Base-by-base conservation (phyloP, 352 stramenopile species). In the Globisporangium yorkense region DNA sequence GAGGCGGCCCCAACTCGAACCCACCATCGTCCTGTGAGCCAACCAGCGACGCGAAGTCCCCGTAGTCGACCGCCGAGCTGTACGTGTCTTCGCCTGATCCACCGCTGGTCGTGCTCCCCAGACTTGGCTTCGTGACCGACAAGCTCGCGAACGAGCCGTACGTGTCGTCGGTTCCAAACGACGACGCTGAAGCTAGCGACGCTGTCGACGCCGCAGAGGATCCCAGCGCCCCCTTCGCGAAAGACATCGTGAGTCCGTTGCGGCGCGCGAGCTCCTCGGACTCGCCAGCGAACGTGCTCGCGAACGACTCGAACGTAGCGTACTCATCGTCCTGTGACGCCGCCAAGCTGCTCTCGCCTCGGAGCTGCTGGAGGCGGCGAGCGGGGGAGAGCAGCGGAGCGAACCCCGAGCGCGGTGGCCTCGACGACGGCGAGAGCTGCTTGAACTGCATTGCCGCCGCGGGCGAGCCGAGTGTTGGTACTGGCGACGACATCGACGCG, bases 41-140 rank as follows among this genome's bases (percentile, higher is more conserved):
- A 12, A 50, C 41, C 48, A 85, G 62, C 8, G 65, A 62, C 21
- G 61, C 62, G 31, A 89, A 87, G 46, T 56, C 77, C 18, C 74
- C 72, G 35, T 88, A 87, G 33, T 84, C 72, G 6, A 33, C 61
- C 5, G 40, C 15, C 5, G 41, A 46, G 13, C 43, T 20, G 16
- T 35, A 60, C 0, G 15, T 5, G 5, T 40, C 39, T 16, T 54
- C 49, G 49, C 8, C 47, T 3, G 15, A 46, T 2, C 39, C 41
- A n/a, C 1, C 18, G 20, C 29, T 49, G 45, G 13, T 33, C 18
- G 13, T 24, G 2, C 8, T 46, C 8, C 24, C 35, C n/a, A 10
- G 31, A 4, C 6, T 56, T 41, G 57, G 47, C 47, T 43, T 57
- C 9, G 48, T 54, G 24, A 64, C 33, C n/a, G 58, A 54, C 3